Evolutionary conservation across 2,329 filamentous ascomycete species (phyloP), one percentile per base, ranked within the genome.

Genomic region (Myriosclerotinia curreyana): DNA sequence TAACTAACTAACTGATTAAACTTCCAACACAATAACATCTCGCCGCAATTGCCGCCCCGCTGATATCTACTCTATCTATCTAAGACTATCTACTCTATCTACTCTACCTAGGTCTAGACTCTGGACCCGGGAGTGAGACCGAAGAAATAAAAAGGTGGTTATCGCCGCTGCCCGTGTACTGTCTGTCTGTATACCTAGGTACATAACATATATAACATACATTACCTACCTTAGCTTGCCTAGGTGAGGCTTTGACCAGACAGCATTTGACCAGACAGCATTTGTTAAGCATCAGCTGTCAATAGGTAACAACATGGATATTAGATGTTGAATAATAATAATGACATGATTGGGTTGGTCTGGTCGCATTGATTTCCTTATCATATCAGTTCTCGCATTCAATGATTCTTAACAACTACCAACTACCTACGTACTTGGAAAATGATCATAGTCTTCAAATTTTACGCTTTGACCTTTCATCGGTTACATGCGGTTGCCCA

Each of bases 401-500:
- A 36, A 17, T n/a, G n/a, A n/a, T 51, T 59, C 36, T 51, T 50
- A 50, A 50, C 34, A 42, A n/a, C 48, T n/a, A n/a, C n/a, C n/a
- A n/a, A n/a, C n/a, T n/a, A n/a, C n/a, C n/a, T n/a, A n/a, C n/a
- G n/a, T n/a, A n/a, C n/a, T 44, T 34, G 36, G 20, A 46, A 28
- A 28, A n/a, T 60, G 36, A 28, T 36, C 28, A 48, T 12, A 1
- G 34, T 38, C 17, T 44, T n/a, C 7, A 8, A n/a, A 40, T 40
- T 20, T 15, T 51, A n/a, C 53, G 46, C 53, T 38, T 51, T 64
- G 48, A 62, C 36, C 25, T 34, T 50, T 51, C 22, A 53, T 22
- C 59, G 60, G 64, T 42, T 64, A 64, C 25, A 65, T 25, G 48
- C 46, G 62, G 64, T 56, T 66, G 48, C 59, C 49, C 46, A 40